phyloP scores from a whole-genome alignment of 176 grass and related monocot genomes.

The Triticum urartu region DNA sequence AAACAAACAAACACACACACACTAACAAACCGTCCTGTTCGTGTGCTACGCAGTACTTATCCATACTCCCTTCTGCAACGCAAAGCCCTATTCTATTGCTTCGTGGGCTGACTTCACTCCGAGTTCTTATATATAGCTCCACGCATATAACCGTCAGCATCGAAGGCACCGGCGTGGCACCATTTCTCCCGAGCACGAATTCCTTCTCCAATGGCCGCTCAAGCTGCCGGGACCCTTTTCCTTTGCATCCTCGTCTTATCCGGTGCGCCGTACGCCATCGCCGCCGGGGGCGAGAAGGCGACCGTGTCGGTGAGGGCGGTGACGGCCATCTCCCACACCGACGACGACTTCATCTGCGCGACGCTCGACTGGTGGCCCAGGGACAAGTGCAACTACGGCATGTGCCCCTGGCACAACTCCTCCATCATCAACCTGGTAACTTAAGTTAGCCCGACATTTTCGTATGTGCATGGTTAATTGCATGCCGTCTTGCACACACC shows the following conservation, averaged over 20 bases:
- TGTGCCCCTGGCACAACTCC: conserved; percentile 47
- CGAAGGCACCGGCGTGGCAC: not conserved
- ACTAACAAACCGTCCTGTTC: not conserved
- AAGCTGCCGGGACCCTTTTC: not conserved
- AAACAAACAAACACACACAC: too few relatives aligned
- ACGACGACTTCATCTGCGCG: conserved; percentile 53
- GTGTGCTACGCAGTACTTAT: not conserved
- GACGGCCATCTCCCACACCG: conserved; percentile 32
- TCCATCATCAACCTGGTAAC: conserved; percentile 66
- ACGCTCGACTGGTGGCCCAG: conserved; percentile 70
- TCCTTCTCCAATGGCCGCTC: not conserved
- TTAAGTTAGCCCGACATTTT: not conserved
- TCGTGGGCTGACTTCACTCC: not conserved
- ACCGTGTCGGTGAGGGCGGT: conserved; percentile 36
- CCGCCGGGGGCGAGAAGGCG: not conserved
- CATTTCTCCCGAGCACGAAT: not conserved
- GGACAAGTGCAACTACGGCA: conserved; percentile 59
- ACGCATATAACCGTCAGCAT: conserved; percentile 1
- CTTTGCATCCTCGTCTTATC: not conserved
- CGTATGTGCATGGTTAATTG: not conserved
- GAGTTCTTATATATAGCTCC: not conserved
- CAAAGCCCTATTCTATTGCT: not conserved
- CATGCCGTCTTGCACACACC: too few relatives aligned
- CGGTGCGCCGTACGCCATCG: not conserved
- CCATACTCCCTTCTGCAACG: not conserved